Evolutionary conservation across 2,329 filamentous ascomycete species (phyloP).

Genomic region (Curvularia lunata): DNA sequence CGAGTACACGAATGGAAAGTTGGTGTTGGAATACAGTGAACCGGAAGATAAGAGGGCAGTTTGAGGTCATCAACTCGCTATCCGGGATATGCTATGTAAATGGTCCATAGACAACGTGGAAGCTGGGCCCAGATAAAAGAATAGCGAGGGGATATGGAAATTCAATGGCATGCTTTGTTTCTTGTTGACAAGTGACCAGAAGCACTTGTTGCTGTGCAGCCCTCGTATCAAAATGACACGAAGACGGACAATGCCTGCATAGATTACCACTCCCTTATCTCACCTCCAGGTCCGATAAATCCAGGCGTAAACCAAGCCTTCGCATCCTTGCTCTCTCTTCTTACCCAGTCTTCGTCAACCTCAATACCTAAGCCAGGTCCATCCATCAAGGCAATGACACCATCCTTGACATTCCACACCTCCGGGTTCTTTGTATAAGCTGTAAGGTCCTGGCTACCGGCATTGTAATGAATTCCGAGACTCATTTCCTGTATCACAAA

Average conservation of each 20-base stretch:
- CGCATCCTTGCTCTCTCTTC: constrained; percentile 64
- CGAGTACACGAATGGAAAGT: background rate
- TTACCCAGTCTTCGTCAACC: constrained; percentile 70
- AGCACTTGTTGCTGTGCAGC: background rate
- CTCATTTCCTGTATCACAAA: constrained; percentile 80
- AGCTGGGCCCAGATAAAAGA: background rate
- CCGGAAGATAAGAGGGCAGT: background rate
- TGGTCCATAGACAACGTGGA: background rate
- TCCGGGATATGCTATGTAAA: background rate
- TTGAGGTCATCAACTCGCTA: background rate
- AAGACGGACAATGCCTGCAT: background rate
- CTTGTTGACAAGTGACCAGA: background rate
- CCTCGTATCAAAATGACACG: background rate
- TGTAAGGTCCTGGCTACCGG: constrained; percentile 51
- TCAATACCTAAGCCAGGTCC: constrained; percentile 73
- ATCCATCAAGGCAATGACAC: constrained; percentile 66
- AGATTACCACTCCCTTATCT: constrained; percentile 69
- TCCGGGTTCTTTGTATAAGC: constrained; percentile 70
- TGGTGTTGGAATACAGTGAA: background rate
- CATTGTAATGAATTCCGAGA: constrained; percentile 79
- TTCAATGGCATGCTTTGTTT: background rate
- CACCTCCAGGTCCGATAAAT: constrained; percentile 71
- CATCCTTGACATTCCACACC: constrained; percentile 70
- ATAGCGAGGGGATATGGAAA: background rate
- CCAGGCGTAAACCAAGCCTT: constrained; percentile 70